Base-by-base conservation (phyloP, 768 basidiomycete species). In the Phallus indusiatus region DNA sequence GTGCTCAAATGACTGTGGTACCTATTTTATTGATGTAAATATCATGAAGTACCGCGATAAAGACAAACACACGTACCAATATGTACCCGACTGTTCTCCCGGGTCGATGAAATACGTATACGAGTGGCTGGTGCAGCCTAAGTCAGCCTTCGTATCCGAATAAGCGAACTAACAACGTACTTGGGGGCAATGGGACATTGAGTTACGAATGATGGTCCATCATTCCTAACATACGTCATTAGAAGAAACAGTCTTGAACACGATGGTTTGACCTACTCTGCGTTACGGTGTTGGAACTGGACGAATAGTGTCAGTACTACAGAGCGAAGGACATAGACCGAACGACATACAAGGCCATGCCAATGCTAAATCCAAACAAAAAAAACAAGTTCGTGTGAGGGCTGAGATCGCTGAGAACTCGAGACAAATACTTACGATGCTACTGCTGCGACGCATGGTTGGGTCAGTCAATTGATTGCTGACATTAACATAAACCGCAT, bases 371-470 rank as follows among this genome's bases (percentile, higher is more conserved):
- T 16, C 0, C n/a, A n/a, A n/a, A n/a, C n/a, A n/a, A 24, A 5
- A 57, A 1, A 50, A 1, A 22, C 49, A 5, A 57, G 42, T 21
- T 11, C 4, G 9, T 49, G 7, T 1, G 33, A 55, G n/a, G n/a
- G n/a, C n/a, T n/a, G n/a, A n/a, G n/a, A n/a, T n/a, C n/a, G n/a
- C n/a, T 3, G 28, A 28, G 28, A 28, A 28, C 28, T 28, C 7
- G 4, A 7, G 37, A 28, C 28, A 28, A 28, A 28, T 21, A 18
- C 78, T 62, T 35, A 81, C 81, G 33, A 83, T 75, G 34, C 75
- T 78, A 10, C 83, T 84, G 5, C 68, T 70, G 46, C 72, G 73
- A 33, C 75, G 61, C 81, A 83, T 81, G 0, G 76, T 70, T 0
- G 67, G 66, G 35, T 82, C 76, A 1, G 67, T 72, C 22, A 82